Conservation (phyloP, 177 flowering plant species). For the Vitis hybrid region DNA sequence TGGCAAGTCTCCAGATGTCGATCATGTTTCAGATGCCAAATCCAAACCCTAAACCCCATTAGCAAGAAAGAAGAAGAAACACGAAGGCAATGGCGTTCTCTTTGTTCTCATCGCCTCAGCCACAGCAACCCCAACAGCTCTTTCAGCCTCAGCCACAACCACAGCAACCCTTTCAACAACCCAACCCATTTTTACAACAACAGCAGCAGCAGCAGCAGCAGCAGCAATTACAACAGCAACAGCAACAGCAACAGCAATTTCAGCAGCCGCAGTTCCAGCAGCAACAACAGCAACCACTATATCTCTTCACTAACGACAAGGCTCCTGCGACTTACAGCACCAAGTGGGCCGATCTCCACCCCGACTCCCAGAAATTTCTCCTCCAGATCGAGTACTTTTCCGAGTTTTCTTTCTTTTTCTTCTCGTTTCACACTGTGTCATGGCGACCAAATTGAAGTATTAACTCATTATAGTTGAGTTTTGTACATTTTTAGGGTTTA, state of each 20-base stretch:
- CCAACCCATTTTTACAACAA: conserved; percentile 21
- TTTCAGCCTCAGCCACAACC: conserved; percentile 41
- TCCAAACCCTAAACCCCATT: not conserved
- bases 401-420: not conserved
- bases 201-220: conserved; percentile 32
- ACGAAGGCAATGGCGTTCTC: conserved; percentile 24
- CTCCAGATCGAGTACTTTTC: conserved; percentile 72
- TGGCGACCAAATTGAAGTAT: too few relatives aligned
- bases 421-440: not conserved
- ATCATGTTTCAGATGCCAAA: not conserved
- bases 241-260: conserved; percentile 28
- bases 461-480: too few relatives aligned
- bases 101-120: conserved; percentile 26
- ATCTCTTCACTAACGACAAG: conserved; percentile 74
- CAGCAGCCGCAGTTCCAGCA: conserved; percentile 60
- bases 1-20: not conserved
- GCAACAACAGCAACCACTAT: conserved; percentile 72
- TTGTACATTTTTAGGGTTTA: too few relatives aligned
- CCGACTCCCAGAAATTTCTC: conserved; percentile 90
- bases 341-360: conserved; percentile 96
- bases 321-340: conserved; percentile 82
- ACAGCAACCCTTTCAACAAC: conserved; percentile 33
- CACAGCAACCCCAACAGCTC: conserved; percentile 39
- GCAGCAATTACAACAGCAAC: conserved; percentile 23
- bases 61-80: not conserved